Percentiles rank a stretch among this genome's conserved stretches.
phyloP scores from a whole-genome alignment of 805 yeast species.

The Ogataea methanolica region DNA sequence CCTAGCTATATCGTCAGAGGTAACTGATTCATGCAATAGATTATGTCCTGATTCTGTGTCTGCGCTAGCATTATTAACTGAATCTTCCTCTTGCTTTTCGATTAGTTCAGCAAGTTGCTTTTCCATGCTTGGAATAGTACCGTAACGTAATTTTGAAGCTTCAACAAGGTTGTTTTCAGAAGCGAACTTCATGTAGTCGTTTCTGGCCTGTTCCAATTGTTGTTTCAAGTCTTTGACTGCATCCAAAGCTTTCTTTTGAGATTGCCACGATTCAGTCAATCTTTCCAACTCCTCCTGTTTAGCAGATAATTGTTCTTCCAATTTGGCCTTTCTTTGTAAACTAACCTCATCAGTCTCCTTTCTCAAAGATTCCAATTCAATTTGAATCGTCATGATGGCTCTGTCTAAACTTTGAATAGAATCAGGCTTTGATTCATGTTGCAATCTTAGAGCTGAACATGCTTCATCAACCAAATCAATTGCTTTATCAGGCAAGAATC shows the following conservation, averaged over 20 bases:
- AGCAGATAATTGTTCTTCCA: conserved; percentile 60
- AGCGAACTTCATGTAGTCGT: conserved; percentile 76
- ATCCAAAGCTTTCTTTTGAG: conserved; percentile 73
- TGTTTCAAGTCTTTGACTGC: conserved; percentile 74
- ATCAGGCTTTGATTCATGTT: conserved; percentile 97
- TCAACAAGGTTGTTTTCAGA: conserved; percentile 80
- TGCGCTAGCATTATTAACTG: conserved; percentile 27
- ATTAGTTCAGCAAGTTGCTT: conserved; percentile 47
- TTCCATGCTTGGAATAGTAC: conserved; percentile 79
- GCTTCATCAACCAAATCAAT: conserved; percentile 97
- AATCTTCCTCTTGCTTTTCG: conserved; percentile 22
- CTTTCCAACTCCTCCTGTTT: conserved; percentile 65
- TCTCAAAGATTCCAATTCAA: conserved; percentile 88
- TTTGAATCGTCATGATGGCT: conserved; percentile 86
- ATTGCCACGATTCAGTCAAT: conserved; percentile 82
- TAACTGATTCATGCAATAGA: conserved; percentile 84
- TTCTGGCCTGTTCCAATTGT: conserved; percentile 77
- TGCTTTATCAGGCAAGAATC: conserved; percentile 94
- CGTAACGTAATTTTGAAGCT: conserved; percentile 87
- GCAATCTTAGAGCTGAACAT: conserved; percentile 88
- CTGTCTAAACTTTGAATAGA: conserved; percentile 87
- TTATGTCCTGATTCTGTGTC: conserved; percentile 22
- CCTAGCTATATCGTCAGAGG: conserved; percentile 88
- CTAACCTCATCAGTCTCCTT: conserved; percentile 90
- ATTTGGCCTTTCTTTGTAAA: conserved; percentile 65